Evolutionary conservation across 495 filamentous ascomycete species (phyloP), one percentile per base, ranked within the genome.

Genomic region (Aspergillus ellipticus): DNA sequence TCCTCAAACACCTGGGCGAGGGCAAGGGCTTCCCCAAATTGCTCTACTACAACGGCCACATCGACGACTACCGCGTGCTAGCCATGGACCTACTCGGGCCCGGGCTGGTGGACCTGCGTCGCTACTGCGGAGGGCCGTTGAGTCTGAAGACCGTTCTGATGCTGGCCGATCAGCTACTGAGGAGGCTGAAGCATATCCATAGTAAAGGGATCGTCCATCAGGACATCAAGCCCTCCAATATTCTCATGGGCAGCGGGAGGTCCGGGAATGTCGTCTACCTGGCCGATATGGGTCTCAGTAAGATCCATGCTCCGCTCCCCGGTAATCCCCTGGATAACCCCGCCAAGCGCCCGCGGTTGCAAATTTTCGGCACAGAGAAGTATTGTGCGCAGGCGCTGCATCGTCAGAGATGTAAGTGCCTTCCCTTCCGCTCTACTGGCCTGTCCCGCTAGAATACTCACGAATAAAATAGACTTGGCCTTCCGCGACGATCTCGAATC

Each of bases 181-280:
- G 2, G 4, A 24, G 58, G 8, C 24, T 60, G 8, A 3, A 21
- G 22, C 19, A 55, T 28, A 58, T 69, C 42, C 65, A 71, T 53
- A 61, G 57, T 11, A 68, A 62, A 46, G 49, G 61, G 17, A 53
- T 63, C 21, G 16, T 76, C 41, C 62, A 76, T 57, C 61, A 67
- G 43, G 70, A 76, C 42, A 57, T 74, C 47, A 76, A 73, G 43
- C 70, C 70, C 7, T 64, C 59, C 10, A 75, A 74, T 41, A 59
- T 71, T 39, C 52, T 73, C 13, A 60, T 74, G 60, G 73, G 70
- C 15, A 43, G 51, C 39, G 66, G 64, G 7, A 66, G 37, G 41
- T 52, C 66, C 6, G 66, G 70, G 2, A 70, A 68, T 46, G 64
- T 43, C 10, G 53, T 72, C 9, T 73, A 74, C 35, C 43, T 61